These are phyloP conservation scores for Bremia lactucae DNA, from an alignment of 352 stramenopile species.

Conservation along the genomic window DNA sequence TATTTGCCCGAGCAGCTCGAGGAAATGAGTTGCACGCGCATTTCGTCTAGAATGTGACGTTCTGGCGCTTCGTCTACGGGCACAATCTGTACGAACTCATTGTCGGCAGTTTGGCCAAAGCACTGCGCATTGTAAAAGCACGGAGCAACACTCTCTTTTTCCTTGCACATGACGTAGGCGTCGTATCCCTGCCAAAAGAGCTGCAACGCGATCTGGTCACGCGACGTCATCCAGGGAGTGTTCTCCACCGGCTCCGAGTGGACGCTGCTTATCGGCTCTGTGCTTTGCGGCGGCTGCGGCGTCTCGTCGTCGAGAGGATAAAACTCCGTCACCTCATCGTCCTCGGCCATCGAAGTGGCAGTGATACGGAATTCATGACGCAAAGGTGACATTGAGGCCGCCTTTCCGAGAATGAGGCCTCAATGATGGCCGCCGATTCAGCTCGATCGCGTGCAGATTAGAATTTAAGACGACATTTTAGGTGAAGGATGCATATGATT, in stretches of 20 bases:
- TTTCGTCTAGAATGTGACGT: conserved; percentile 46
- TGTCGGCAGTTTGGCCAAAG: conserved; percentile 18
- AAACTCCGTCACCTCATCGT: conserved; percentile 19
- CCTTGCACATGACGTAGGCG: conserved; percentile 38
- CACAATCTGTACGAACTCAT: conserved; percentile 47
- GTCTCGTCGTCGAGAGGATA: conserved; percentile 14
- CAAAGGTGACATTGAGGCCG: not conserved
- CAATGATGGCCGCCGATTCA: conserved; percentile 6
- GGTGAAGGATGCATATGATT: conserved; percentile 1
- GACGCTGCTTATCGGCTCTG: conserved; percentile 1
- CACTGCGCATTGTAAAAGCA: conserved; percentile 53
- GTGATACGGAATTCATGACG: not conserved
- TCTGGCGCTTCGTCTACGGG: conserved; percentile 39
- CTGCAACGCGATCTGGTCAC: conserved; percentile 42
- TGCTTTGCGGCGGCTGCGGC: not conserved
- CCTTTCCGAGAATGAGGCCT: conserved; percentile 11
- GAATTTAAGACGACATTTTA: not conserved
- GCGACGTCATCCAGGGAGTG: conserved; percentile 27
- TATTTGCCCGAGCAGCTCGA: conserved; percentile 40
- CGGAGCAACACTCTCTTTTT: conserved; percentile 38
- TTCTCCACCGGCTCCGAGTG: conserved; percentile 12
- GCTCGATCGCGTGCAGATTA: conserved; percentile 1
- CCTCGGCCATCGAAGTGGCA: conserved; percentile 2
- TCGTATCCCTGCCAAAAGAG: conserved; percentile 65
- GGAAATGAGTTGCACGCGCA: conserved; percentile 50